These are phyloP conservation scores for Aotearoamyces nothofagi DNA, from an alignment of 2,329 filamentous ascomycete species.

Conservation along the genomic window DNA sequence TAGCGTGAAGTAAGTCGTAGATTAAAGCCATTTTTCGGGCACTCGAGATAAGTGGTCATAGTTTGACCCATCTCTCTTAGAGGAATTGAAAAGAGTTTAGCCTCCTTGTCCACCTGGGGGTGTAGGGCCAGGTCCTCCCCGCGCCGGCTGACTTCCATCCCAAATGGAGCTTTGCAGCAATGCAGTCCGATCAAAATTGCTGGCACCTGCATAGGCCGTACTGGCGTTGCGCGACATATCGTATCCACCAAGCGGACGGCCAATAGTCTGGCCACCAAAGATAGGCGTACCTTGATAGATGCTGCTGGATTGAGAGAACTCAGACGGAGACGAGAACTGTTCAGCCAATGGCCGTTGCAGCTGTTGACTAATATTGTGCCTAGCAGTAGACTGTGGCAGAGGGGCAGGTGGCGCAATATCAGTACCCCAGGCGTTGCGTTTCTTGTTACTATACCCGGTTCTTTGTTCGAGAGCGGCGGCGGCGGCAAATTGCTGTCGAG, in stretches of 20 bases:
- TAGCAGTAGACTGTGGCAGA: conserved; percentile 3
- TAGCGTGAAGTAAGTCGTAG: too few relatives aligned
- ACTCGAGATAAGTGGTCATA: background rate
- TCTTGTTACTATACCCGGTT: conserved; percentile 6
- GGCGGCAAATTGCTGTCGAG: conserved; percentile 10
- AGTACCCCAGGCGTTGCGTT: conserved; percentile 6
- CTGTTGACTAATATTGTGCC: background rate
- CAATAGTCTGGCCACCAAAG: background rate
- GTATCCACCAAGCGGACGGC: background rate
- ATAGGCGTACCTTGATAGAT: conserved; percentile 31
- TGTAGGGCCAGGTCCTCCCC: conserved; percentile 24
- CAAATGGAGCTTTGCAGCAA: conserved; percentile 19
- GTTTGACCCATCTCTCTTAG: too few relatives aligned
- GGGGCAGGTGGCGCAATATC: background rate
- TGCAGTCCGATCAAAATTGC: conserved; percentile 12
- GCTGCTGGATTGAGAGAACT: conserved; percentile 34
- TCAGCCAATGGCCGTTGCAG: conserved; percentile 12
- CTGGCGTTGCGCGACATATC: conserved; percentile 8
- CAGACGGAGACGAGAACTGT: conserved; percentile 13
- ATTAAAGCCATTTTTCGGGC: conserved; percentile 10
- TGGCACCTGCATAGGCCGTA: conserved; percentile 11
- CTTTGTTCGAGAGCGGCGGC: conserved; percentile 13
- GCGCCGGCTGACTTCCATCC: conserved; percentile 10
- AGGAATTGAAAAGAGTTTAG: too few relatives aligned
- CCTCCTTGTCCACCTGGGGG: conserved; percentile 31